Base-by-base conservation (phyloP, 495 filamentous ascomycete genomes). In the Opeltia flavorubescens region DNA sequence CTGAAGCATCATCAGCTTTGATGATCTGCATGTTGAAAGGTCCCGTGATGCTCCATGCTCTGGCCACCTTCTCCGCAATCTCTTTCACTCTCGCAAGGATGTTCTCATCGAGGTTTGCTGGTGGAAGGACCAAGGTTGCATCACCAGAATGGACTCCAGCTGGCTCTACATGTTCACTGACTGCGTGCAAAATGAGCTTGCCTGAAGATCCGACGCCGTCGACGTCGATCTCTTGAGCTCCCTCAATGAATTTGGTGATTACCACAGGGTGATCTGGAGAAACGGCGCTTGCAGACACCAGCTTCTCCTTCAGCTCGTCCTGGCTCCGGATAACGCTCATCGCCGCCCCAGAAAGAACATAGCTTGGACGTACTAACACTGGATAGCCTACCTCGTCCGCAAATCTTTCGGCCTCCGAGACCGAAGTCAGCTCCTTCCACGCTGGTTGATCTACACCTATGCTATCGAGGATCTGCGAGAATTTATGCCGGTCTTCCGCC, bases 21-120 rank as follows among this genome's bases (percentile, higher is more conserved):
- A 96, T 96, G 66, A 96, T 93, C 66, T 96, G 89, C 91, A 96
- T 95, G 73, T 96, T 96, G 77, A 95, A 96, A 29, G 89, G 89
- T 34, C 89, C 89, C 15, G 86, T 95, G 63, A 96, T 95, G 57
- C 71, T 89, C 86, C 89, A 95, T 38, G 91, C 89, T 65, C 91
- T 86, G 49, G 89, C 89, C 23, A 96, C 88, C 76, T 94, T 96
- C 66, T 86, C 64, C 11, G 91, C 89, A 51, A 96, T 95, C 53
- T 83, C 85, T 75, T 95, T 95, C 45, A 94, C 74, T 39, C 91
- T 84, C 48, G 71, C 75, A 74, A 94, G 83, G 47, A 80, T 81
- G 43, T 63, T 64, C 54, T 83, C 69, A 50, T 89, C 82, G 15
- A 96, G 75, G 57, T 70, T 80, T 27, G 69, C 80, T 0, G 89